phyloP scores from a whole-genome alignment of 257 asterid species.

The Thymus quinquecostatus region DNA sequence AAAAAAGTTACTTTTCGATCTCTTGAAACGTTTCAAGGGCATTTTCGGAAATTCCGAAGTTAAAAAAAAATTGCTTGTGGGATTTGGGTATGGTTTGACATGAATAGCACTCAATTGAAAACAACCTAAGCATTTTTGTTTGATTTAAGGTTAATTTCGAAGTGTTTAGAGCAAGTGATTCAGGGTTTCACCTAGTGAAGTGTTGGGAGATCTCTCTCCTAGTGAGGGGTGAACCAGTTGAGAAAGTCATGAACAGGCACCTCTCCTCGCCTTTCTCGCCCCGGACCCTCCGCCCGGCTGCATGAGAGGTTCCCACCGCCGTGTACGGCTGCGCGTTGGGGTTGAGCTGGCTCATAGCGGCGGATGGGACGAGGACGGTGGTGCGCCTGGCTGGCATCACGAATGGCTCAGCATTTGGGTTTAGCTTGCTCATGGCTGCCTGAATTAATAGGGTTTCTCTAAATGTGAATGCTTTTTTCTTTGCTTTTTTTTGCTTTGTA shows the following conservation, averaged over 20 bases:
- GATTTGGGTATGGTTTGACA: too few relatives aligned
- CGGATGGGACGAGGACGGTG: neutral
- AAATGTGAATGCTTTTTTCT: too few relatives aligned
- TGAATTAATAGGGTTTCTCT: neutral
- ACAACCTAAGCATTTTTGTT: too few relatives aligned
- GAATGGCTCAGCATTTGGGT: constrained; percentile 14
- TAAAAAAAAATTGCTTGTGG: too few relatives aligned
- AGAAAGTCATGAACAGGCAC: constrained; percentile 15
- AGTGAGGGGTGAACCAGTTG: neutral
- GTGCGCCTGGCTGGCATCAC: neutral
- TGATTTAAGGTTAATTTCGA: too few relatives aligned
- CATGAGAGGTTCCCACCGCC: neutral
- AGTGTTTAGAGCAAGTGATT: too few relatives aligned
- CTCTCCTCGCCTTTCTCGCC: neutral
- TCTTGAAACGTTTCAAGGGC: too few relatives aligned
- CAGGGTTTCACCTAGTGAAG: neutral
- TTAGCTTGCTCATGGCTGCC: neutral
- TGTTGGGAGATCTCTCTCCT: neutral
- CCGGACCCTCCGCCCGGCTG: neutral
- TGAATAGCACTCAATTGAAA: too few relatives aligned
- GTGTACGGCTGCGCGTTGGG: neutral
- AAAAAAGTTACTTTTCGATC: too few relatives aligned
- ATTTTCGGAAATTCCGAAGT: too few relatives aligned
- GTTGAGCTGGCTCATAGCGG: neutral
- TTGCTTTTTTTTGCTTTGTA: neutral